phyloP scores from a whole-genome alignment of 352 stramenopile genomes.

The Phytophthora pistaciae region DNA sequence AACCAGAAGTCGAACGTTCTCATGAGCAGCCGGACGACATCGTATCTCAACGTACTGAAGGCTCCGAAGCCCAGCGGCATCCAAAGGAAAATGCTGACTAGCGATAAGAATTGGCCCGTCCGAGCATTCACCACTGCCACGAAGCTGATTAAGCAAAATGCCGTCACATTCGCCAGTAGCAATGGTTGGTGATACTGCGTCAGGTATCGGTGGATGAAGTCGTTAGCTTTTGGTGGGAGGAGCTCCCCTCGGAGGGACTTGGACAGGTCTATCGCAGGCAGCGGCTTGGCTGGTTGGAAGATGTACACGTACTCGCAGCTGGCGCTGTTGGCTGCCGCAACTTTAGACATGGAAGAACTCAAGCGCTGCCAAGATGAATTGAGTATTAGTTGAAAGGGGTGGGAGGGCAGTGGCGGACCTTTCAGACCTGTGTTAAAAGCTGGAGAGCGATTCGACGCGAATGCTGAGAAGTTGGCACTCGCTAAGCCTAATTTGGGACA shows the following conservation, averaged over 20 bases:
- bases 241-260: conserved; percentile 32
- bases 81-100: conserved; percentile 27
- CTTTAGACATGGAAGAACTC: background rate
- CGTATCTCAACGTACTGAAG: conserved; percentile 28
- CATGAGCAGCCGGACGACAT: conserved; percentile 34
- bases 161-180: conserved; percentile 28
- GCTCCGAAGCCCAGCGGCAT: conserved; percentile 32
- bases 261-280: conserved; percentile 33
- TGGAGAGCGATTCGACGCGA: no score
- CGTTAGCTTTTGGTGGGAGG: conserved; percentile 8
- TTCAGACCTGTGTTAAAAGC: no score
- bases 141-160: conserved; percentile 27
- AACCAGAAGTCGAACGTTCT: conserved; percentile 51
- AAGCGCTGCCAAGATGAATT: background rate
- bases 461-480: no score
- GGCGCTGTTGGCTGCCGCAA: background rate
- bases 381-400: no score
- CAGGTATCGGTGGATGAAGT: conserved; percentile 19
- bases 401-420: no score
- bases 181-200: conserved; percentile 29
- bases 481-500: background rate
- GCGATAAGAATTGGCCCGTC: conserved; percentile 19
- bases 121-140: conserved; percentile 24
- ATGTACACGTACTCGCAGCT: conserved; percentile 1
- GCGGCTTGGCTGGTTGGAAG: conserved; percentile 18